Conservation (phyloP, 2,329 filamentous ascomycete species). For the Penicillium hordei region DNA sequence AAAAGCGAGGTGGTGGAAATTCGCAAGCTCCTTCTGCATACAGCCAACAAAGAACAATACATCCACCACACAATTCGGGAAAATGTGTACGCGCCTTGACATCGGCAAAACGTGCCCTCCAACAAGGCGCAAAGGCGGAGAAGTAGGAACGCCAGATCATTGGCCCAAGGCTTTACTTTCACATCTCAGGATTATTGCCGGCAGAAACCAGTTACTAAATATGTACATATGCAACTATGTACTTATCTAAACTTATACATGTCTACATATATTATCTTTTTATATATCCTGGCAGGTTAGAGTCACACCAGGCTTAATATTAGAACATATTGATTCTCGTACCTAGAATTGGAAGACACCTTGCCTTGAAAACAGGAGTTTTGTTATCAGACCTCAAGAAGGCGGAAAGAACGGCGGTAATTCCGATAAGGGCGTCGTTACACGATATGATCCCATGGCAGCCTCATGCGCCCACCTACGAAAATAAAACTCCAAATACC, state of each 20-base stretch:
- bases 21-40: constrained; percentile 33
- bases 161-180: background rate
- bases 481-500: background rate
- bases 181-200: background rate
- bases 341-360: no score
- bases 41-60: constrained; percentile 34
- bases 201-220: background rate
- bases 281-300: background rate
- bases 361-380: background rate
- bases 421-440: constrained; percentile 4
- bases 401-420: constrained; percentile 14
- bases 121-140: constrained; percentile 1
- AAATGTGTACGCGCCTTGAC: constrained; percentile 9
- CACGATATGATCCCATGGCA: constrained; percentile 20
- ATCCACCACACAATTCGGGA: constrained; percentile 29
- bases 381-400: background rate
- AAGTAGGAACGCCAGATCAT: background rate
- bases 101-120: constrained; percentile 3
- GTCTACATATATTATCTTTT: background rate
- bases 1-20: constrained; percentile 14
- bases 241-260: background rate
- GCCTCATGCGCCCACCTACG: constrained; percentile 12
- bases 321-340: background rate
- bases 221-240: no score
- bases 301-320: background rate